phyloP scores from a whole-genome alignment of 805 yeast genomes.

The Yamadazyma paraphyllophila region DNA sequence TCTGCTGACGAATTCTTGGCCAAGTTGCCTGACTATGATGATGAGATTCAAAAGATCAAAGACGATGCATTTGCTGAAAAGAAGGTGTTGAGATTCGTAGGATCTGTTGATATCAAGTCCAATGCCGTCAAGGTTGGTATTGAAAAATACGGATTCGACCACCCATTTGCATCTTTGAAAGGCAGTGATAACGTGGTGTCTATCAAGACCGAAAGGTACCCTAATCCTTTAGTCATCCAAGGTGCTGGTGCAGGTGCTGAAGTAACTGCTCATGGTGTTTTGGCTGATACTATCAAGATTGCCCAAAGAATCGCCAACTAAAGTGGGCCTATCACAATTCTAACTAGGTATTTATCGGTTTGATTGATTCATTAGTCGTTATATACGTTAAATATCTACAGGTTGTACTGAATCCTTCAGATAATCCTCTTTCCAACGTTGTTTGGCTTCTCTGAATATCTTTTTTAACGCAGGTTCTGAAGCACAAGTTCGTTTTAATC shows the following conservation, averaged over 20 bases:
- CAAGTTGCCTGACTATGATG: conserved; percentile 80
- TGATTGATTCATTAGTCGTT: neutral
- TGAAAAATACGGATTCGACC: conserved; percentile 80
- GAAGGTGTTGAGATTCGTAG: conserved; percentile 92
- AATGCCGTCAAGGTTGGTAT: conserved; percentile 80
- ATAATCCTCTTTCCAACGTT: conserved; percentile 12
- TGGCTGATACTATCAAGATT: conserved; percentile 88
- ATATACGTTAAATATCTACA: conserved; percentile 11
- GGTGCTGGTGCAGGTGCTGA: conserved; percentile 95
- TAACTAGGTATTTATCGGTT: no score
- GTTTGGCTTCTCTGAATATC: conserved; percentile 57
- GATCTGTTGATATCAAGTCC: conserved; percentile 75
- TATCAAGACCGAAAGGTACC: conserved; percentile 86
- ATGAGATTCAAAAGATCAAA: conserved; percentile 72
- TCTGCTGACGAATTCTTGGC: conserved; percentile 77
- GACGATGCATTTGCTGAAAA: conserved; percentile 76
- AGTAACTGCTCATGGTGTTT: conserved; percentile 76
- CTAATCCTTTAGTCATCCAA: conserved; percentile 90
- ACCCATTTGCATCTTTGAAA: conserved; percentile 92
- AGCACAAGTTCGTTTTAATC: conserved; percentile 62
- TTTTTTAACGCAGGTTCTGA: conserved; percentile 46
- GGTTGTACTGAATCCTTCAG: conserved; percentile 16
- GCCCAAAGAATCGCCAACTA: conserved; percentile 74
- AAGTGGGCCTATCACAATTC: no score
- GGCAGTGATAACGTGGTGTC: conserved; percentile 97